Evolutionary conservation across 352 stramenopile species (phyloP).

Genomic region (Phytopythium vexans): DNA sequence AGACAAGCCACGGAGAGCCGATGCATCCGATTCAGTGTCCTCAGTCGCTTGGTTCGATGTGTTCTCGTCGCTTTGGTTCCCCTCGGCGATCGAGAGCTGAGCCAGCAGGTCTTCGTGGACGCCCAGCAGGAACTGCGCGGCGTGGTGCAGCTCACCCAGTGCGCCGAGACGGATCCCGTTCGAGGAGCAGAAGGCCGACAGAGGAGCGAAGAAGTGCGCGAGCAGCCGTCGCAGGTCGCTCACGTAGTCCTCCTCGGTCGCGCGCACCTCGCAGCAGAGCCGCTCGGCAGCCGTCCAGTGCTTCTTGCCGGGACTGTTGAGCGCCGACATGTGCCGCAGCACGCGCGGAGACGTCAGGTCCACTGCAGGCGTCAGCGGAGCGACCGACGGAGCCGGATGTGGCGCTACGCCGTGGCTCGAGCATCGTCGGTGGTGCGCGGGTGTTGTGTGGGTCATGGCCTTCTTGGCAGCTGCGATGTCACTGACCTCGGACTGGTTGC

Average conservation of each 20-base stretch:
- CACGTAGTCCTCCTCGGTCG: conserved; percentile 31
- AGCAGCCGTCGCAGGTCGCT: conserved; percentile 15
- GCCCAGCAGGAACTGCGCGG: conserved; percentile 18
- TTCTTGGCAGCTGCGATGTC: no score
- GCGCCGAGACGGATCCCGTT: conserved; percentile 16
- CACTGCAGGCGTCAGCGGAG: conserved; percentile 9
- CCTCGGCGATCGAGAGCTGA: neutral
- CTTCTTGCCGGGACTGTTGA: conserved; percentile 19
- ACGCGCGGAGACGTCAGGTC: conserved; percentile 22
- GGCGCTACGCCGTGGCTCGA: conserved; percentile 11
- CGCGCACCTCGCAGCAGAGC: conserved; percentile 24
- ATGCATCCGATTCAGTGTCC: conserved; percentile 4
- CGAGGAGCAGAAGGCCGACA: conserved; percentile 4
- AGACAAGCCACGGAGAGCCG: neutral
- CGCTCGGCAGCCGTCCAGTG: conserved; percentile 25
- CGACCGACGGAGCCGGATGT: conserved; percentile 11
- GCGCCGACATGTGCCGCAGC: conserved; percentile 17
- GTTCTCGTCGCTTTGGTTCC: no score
- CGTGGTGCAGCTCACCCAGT: conserved; percentile 9
- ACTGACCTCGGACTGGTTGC: no score
- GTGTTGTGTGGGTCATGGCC: no score
- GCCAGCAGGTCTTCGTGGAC: conserved; percentile 20
- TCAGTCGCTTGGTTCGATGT: conserved; percentile 8
- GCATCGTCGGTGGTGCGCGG: conserved; percentile 5
- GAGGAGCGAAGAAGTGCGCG: conserved; percentile 17